Base-by-base conservation (phyloP, 352 stramenopile genomes). In the Globisporangium okanoganense region DNA sequence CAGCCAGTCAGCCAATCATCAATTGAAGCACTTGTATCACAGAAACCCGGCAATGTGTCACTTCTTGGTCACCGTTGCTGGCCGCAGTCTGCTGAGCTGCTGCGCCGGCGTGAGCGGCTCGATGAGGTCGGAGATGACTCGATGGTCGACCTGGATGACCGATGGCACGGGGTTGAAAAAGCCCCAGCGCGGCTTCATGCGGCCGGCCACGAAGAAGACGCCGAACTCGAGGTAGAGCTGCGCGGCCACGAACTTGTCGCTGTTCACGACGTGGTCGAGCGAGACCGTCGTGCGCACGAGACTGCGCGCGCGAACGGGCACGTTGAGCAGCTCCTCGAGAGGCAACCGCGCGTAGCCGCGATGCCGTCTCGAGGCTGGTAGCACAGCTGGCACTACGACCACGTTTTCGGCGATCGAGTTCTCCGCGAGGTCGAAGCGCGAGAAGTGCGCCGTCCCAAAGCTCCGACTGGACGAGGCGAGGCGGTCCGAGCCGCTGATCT, bases 141-240 rank as follows among this genome's bases (percentile, higher is more conserved):
- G 38, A n/a, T 61, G 18, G 41, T 43, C 14, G 18, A 61, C 55
- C 27, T 61, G 27, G 27, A 61, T 53, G 40, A 61, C 31, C n/a
- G 55, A 29, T 7, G 41, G 27, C 25, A 61, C 43, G 2, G 55
- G 55, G 41, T 53, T 61, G 9, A 61, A 27, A 41, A 61, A 61
- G 3, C 55, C 41, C 54, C 55, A 52, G n/a, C 55, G 27, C n/a
- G 55, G 55, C 31, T 61, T 61, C 55, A 53, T 53, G 18, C 41
- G 44, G 5, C 27, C 41, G 41, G 29, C 55, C 13, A 45, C 55
- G 31, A 61, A 61, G 29, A 61, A 53, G 25, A 45, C 43, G 41
- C 55, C 55, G 27, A 61, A 61, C 18, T 53, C 55, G 18, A 61
- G 31, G 55, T 53, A 61, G 18, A 61, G 20, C 40, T 61, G 41